Evolutionary conservation across 2,329 filamentous ascomycete genomes (phyloP), one percentile per base, ranked within the genome.

Genomic region (Penicillium carneum): DNA sequence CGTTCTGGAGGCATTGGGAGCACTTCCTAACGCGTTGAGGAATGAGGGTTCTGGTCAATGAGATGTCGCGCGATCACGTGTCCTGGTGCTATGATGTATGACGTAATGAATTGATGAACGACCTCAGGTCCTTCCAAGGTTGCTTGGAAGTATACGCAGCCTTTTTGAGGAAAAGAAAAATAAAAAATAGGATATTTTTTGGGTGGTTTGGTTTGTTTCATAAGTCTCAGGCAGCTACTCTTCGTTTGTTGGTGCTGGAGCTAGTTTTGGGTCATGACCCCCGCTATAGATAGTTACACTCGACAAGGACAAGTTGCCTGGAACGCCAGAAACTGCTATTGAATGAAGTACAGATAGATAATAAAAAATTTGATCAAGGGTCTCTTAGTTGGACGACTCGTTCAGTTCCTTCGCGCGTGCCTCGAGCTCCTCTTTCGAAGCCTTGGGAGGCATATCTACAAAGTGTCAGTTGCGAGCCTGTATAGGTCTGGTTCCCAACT

Each of bases 361-460:
- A 11, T 7, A 1, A 11, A 26, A 0, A n/a, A 38, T 33, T 8
- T 20, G 7, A 9, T 2, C 9, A 23, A 14, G 14, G 0, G 1
- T 20, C 31, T 23, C 29, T 56, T 31, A 42, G 1, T 36, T 53
- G 29, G 43, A 42, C 8, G 52, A 23, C 23, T 66, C 63, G 53
- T 91, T 91, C 76, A 92, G 70, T 71, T 86, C 86, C 74, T 87
- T 80, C 63, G 87, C 87, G 75, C 86, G 88, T 12, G 84, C 87
- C 71, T 84, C 80, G 56, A 89, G 84, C 71, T 92, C 89, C 74
- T 90, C 88, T 77, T 89, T 90, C 61, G 84, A 74, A 26, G 72
- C 75, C 62, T 77, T 77, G n/a, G 76, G 74, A 36, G 79, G 78
- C 71, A 80, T 75, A 16, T 77, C 79, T 80, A 47, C 18, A 38